Evolutionary conservation across 2,329 filamentous ascomycete species (phyloP).

Genomic region (Endoconidiophora laricicola): DNA sequence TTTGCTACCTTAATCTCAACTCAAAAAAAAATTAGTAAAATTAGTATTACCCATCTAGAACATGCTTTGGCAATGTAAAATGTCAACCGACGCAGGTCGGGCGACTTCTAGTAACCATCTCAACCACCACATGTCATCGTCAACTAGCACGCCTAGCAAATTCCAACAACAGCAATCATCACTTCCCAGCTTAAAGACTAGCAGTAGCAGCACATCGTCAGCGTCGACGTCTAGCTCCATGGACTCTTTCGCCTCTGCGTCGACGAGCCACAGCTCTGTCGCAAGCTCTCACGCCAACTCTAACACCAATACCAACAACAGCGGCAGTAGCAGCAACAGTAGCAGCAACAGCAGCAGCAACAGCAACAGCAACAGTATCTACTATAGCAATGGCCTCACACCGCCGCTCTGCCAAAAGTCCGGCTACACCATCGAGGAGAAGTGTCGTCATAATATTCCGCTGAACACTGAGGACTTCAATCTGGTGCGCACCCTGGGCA

Average conservation of each 20-base stretch:
- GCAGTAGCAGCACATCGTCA: too few relatives aligned
- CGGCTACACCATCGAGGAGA: constrained; percentile 9
- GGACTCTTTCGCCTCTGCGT: too few relatives aligned
- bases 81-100: not conserved
- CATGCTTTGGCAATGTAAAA: constrained; percentile 12
- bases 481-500: constrained; percentile 59
- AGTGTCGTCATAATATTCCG: constrained; percentile 12
- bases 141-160: not conserved
- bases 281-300: too few relatives aligned
- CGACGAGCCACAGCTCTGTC: too few relatives aligned
- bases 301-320: too few relatives aligned
- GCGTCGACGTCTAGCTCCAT: too few relatives aligned
- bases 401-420: not conserved
- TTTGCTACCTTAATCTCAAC: not conserved
- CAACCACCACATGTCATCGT: not conserved
- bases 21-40: too few relatives aligned
- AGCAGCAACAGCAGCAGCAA: not conserved
- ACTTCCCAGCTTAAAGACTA: too few relatives aligned
- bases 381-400: not conserved
- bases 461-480: constrained; percentile 44
- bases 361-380: not conserved
- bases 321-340: not conserved
- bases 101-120: constrained; percentile 1
- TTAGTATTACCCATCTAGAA: not conserved
- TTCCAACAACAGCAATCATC: too few relatives aligned